A percentile compares a stretch with the other conserved stretches of the same genome.
Evolutionary conservation across 208 protist species (phyloP).

Genomic region (Trypanosoma congolense): DNA sequence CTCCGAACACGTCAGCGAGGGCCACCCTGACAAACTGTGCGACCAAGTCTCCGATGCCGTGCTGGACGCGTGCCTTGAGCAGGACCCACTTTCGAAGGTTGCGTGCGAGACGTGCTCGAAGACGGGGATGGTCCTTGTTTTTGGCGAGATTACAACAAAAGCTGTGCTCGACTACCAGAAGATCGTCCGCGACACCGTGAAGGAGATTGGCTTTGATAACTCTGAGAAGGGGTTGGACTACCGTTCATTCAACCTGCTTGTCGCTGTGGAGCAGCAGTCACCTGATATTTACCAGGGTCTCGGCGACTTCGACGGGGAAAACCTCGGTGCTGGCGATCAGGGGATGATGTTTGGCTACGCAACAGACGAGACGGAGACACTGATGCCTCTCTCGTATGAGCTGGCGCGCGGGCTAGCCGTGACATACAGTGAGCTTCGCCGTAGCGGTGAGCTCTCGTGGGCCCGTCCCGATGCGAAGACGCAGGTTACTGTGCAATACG

Average conservation of each 20-base stretch:
- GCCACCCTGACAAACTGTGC: slow-evolving; percentile 99
- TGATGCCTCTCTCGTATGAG: slow-evolving; percentile 98
- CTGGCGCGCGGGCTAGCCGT: slow-evolving; percentile 92
- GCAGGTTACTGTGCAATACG: slow-evolving; percentile 99
- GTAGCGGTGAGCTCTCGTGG: slow-evolving; percentile 92
- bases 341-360: slow-evolving; percentile 99
- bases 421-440: slow-evolving; percentile 95
- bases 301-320: slow-evolving; percentile 91
- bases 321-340: slow-evolving; percentile 99
- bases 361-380: slow-evolving; percentile 97
- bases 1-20: slow-evolving; percentile 99
- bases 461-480: slow-evolving; percentile 99
- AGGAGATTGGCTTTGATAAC: slow-evolving; percentile 98
- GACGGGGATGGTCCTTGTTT: slow-evolving; percentile 98
- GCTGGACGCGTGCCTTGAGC: slow-evolving; percentile 97
- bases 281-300: slow-evolving; percentile 98
- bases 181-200: slow-evolving; percentile 95
- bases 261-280: slow-evolving; percentile 98
- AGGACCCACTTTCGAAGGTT: slow-evolving; percentile 97
- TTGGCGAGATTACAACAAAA: slow-evolving; percentile 99
- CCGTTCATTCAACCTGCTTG: slow-evolving; percentile 97
- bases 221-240: slow-evolving; percentile 95
- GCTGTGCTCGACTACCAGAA: slow-evolving; percentile 97
- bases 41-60: slow-evolving; percentile 99
- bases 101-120: slow-evolving; percentile 98